Percentiles rank a stretch among this genome's conserved stretches.
Evolutionary conservation across 2,329 filamentous ascomycete species (phyloP).

Genomic region (Cercospora sp.): DNA sequence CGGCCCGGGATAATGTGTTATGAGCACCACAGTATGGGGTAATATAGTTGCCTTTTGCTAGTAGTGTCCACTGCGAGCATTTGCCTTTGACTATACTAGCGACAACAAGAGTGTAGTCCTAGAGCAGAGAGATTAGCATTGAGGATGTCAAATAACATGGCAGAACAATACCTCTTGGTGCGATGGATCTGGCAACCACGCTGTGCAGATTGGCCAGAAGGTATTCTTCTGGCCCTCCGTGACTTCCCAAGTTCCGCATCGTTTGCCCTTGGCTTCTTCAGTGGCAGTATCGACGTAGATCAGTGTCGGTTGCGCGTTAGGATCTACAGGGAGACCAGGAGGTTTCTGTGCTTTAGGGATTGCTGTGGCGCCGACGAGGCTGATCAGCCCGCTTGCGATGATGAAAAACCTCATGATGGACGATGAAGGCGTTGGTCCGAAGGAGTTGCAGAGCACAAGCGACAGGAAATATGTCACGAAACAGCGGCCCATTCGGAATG

Average conservation of each 20-base stretch:
- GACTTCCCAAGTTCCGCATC: neutral
- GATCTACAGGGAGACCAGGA: neutral
- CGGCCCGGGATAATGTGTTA: neutral
- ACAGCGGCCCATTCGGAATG: neutral
- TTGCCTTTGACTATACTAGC: neutral
- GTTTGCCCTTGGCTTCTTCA: neutral
- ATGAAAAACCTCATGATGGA: neutral
- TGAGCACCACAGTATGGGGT: neutral
- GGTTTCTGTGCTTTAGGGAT: neutral
- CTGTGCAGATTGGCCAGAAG: neutral
- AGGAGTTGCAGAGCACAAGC: neutral
- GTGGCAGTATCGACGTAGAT: neutral
- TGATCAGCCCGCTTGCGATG: neutral
- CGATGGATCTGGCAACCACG: neutral
- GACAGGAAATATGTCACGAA: neutral
- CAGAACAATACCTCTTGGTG: neutral
- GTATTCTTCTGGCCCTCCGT: neutral
- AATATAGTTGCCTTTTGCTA: neutral
- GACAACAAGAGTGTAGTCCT: conserved; percentile 6
- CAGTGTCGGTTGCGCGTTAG: neutral
- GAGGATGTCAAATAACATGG: neutral
- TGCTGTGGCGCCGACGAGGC: neutral
- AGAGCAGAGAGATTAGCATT: neutral
- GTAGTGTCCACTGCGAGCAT: neutral
- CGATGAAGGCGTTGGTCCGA: neutral